Base-by-base conservation (phyloP, 257 asterid genomes). In the Parsonsia alboflavescens region DNA sequence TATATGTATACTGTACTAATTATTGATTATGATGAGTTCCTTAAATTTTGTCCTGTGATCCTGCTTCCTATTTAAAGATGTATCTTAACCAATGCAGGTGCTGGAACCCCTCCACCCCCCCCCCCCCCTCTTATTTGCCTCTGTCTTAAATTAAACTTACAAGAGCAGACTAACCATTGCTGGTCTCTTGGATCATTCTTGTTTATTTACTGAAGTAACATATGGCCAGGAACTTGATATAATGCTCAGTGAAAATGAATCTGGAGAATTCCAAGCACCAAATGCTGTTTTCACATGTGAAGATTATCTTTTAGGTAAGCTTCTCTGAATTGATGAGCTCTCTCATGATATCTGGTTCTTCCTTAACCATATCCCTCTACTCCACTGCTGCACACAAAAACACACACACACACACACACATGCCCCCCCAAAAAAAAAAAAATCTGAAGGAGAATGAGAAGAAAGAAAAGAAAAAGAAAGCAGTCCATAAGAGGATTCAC, bases 281-380 rank as follows among this genome's bases (percentile, higher is more conserved):
- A 85, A 82, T 84, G 91, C 85, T 67, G 88, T 81, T 76, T 89
- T 90, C 75, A 83, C 80, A 77, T 93, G 93, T 30, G 97, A 89
- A 71, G 97, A 89, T 73, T 93, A 90, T 80, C 93, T 93, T 81
- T 82, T 90, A 84, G 98, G 98, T 93, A 57, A 73, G 75, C 30
- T 28, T 79, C 57, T 54, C 56, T 45, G 36, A n/a, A 44, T 49
- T 17, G 13, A 44, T 45, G 24, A 21, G 10, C n/a, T 48, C 49
- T 24, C 48, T 30, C 69, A 33, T 57, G 36, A 69, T 28, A 68
- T 28, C 45, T 67, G 19, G 16, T 44, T 54, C 72, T 19, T 33
- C 64, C 15, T 48, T 68, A 4, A 11, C 41, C 24, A 2, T 4
- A 49, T 28, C 41, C 61, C 17, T 42, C 36, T 26, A 42, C 2